Conservation (phyloP, 1,284 basidiomycete genomes). For the Grifola frondosa region DNA sequence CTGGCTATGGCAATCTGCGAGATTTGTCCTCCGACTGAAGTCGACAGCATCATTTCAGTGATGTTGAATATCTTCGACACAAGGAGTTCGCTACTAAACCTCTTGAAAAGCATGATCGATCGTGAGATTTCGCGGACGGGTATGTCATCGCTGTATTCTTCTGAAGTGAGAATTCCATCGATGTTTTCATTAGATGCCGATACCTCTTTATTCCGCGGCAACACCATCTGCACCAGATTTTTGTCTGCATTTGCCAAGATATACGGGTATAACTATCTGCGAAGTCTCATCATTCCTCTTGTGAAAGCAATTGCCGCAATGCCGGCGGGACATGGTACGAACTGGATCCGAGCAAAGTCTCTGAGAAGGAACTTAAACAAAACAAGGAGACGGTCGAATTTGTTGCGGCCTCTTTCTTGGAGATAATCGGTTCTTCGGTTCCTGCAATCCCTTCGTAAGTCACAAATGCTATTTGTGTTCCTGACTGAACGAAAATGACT, state of each 20-base stretch:
- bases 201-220: conserved; percentile 79
- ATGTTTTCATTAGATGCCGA: conserved; percentile 59
- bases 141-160: conserved; percentile 30
- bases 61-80: conserved; percentile 86
- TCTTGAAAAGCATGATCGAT: conserved; percentile 84
- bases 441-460: conserved; percentile 75
- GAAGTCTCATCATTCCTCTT: conserved; percentile 75
- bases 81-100: conserved; percentile 65
- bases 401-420: conserved; percentile 75
- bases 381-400: conserved; percentile 75
- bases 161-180: background rate
- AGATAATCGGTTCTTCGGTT: conserved; percentile 73
- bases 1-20: conserved; percentile 87
- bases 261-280: conserved; percentile 87
- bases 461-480: too few species aligned
- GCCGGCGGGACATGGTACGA: conserved; percentile 79
- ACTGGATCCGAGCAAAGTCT: conserved; percentile 69
- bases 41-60: conserved; percentile 84
- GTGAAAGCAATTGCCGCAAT: conserved; percentile 72
- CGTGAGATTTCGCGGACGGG: conserved; percentile 79
- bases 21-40: conserved; percentile 73
- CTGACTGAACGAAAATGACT: too few species aligned
- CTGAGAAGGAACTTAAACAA: conserved; percentile 60
- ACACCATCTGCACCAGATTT: conserved; percentile 83
- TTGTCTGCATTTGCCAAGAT: conserved; percentile 82